Base-by-base conservation (phyloP, 495 filamentous ascomycete species). In the Oidiodendron maius region DNA sequence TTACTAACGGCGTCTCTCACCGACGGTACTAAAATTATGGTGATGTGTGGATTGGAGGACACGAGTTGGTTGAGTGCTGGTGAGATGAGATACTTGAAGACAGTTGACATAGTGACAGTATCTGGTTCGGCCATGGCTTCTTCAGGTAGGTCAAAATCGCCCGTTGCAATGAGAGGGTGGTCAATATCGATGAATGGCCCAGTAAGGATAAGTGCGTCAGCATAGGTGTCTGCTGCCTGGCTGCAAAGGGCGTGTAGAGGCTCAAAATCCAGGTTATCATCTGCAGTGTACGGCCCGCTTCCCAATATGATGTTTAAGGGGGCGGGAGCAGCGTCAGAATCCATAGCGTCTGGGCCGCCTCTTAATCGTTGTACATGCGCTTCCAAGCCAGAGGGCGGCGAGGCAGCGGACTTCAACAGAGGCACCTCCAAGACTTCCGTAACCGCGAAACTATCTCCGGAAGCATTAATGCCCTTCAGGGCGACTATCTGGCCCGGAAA, bases 401-500 rank as follows among this genome's bases (percentile, higher is more conserved):
- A 86, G 3, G 83, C 82, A 4, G 89, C 80, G 38, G 69, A 74
- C 8, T 80, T 80, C 11, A 95, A 68, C 2, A 86, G 67, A 4
- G 93, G 91, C 9, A 89, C 63, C 2, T 80, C 69, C 4, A 97
- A 72, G 10, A 91, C 65, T 56, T 96, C 82, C 20, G 75, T 80
- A 35, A 95, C 87, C 0, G 80, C 76, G 53, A 98, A 96, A 48
- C 87, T 84, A 18, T 83, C 76, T 3, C 91, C 91, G 13, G 86
- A 87, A 4, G 89, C 82, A 59, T 97, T 97, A 58, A 84, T 86
- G 8, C 93, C 93, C 30, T 75, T 74, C 13, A 96, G 68, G 8
- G 91, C 93, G 16, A 94, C 85, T 40, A 96, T 95, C 60, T 96
- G 89, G 15, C 93, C 93, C 0, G 91, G 91, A 65, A 98, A 96